Base-by-base conservation (phyloP, 164 flowering plant species). In the Chimonanthus salicifolius region DNA sequence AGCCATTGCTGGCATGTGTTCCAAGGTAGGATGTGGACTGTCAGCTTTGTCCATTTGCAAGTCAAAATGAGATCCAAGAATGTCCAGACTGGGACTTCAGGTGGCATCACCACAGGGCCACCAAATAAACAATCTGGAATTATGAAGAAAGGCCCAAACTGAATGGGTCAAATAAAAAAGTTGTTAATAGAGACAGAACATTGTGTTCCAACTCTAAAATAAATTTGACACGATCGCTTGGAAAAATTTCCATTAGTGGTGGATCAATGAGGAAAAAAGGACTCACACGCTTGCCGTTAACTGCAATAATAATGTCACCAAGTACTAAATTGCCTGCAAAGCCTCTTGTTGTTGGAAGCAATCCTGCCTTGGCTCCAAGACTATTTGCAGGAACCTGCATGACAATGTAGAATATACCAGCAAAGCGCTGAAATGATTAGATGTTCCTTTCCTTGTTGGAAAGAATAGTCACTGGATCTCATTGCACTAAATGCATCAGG, bases 251-350 rank as follows among this genome's bases (percentile, higher is more conserved):
- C 60, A 54, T 54, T 10, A 10, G 16, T 54, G 15, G 15, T 54
- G 60, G 15, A 5, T 3, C 60, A 54, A 3, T 54, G 60, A 64
- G 21, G 18, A 68, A 16, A 15, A 54, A 18, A 58, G 9, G 70
- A 21, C 89, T 92, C 74, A 92, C 98, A 63, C 89, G 88, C 80
- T 87, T 89, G 44, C 83, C 77, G 78, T 92, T 89, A 47, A 94
- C 88, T 43, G 92, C 94, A 69, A 84, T 79, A 68, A 92, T 94
- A 68, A 94, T 81, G 73, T 94, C 99, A 16, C 97, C 98, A 11
- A 91, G 90, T 21, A 92, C 50, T 58, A 94, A 91, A 67, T 89
- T 94, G 62, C 99, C 98, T 67, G 97, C 90, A 81, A 94, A 91
- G 43, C 99, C 97, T 81, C 97, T 87, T 3, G 88, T 81, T 5